phyloP scores from a whole-genome alignment of 2,329 filamentous ascomycete species.

The Cordyceps cicadae region DNA sequence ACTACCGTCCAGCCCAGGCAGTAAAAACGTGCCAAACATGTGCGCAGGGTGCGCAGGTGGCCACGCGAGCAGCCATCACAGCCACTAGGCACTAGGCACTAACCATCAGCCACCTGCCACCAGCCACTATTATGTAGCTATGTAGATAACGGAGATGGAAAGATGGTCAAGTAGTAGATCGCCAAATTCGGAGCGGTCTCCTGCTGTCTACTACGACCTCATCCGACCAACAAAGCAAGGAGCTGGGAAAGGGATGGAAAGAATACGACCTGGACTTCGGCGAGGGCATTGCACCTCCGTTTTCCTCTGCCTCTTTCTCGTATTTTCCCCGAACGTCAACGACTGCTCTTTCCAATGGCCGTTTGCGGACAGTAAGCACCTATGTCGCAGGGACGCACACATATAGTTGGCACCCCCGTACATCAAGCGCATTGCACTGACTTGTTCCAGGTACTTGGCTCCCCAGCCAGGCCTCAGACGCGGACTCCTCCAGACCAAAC shows the following conservation, averaged over 20 bases:
- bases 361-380: slow-evolving; percentile 2
- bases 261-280: not conserved
- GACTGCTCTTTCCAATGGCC: not conserved
- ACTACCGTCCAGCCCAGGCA: not conserved
- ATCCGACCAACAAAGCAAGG: not conserved
- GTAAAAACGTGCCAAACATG: slow-evolving; percentile 9
- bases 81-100: not conserved
- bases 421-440: too few species aligned
- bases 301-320: not conserved
- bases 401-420: too few species aligned
- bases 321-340: not conserved
- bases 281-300: not conserved
- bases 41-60: not conserved
- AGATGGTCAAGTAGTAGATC: not conserved
- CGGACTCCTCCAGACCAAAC: too few species aligned
- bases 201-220: not conserved
- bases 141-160: not conserved
- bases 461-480: too few species aligned
- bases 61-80: slow-evolving; percentile 5
- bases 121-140: not conserved
- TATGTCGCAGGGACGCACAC: not conserved
- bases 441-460: too few species aligned
- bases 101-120: not conserved
- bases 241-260: not conserved
- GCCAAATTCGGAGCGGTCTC: not conserved